Percentiles rank a stretch among this genome's conserved stretches.
These are phyloP conservation scores for Linnemannia zychae DNA, from an alignment of 192 early-diverging fungal species.

Conservation along the genomic window DNA sequence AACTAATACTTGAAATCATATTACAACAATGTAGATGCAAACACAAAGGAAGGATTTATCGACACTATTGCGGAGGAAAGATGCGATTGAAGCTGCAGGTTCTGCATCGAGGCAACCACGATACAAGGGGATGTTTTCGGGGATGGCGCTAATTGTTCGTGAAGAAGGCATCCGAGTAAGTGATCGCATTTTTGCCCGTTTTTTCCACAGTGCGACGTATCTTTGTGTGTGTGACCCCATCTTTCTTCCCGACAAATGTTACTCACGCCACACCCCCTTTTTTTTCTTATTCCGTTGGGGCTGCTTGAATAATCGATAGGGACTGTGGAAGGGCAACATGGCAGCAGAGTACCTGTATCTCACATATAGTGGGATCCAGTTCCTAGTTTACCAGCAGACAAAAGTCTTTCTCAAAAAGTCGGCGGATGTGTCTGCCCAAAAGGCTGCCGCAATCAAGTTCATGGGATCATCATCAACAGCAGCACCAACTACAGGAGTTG, in stretches of 20 bases:
- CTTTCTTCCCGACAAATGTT: neutral
- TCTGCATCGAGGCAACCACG: constrained; percentile 52
- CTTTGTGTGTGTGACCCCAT: neutral
- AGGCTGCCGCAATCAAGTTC: neutral
- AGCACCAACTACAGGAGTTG: neutral
- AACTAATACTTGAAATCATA: neutral
- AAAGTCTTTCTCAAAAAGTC: constrained; percentile 56
- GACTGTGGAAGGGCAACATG: constrained; percentile 94
- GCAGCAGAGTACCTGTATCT: constrained; percentile 95
- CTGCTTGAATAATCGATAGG: constrained; percentile 57
- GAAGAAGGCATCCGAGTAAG: constrained; percentile 87
- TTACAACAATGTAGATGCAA: constrained; percentile 32
- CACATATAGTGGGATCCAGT: constrained; percentile 90
- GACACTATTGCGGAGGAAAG: constrained; percentile 17
- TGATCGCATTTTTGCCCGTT: neutral
- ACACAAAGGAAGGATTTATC: constrained; percentile 41
- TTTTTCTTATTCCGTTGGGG: neutral
- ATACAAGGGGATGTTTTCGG: constrained; percentile 75
- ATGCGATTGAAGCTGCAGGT: neutral
- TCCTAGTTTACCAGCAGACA: constrained; percentile 79
- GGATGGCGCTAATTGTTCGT: constrained; percentile 73
- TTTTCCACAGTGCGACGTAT: neutral
- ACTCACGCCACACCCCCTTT: neutral
- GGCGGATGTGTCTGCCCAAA: constrained; percentile 25
- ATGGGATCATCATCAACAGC: neutral